Conservation (phyloP, 495 filamentous ascomycete species). For the Podospora fimiseda region DNA sequence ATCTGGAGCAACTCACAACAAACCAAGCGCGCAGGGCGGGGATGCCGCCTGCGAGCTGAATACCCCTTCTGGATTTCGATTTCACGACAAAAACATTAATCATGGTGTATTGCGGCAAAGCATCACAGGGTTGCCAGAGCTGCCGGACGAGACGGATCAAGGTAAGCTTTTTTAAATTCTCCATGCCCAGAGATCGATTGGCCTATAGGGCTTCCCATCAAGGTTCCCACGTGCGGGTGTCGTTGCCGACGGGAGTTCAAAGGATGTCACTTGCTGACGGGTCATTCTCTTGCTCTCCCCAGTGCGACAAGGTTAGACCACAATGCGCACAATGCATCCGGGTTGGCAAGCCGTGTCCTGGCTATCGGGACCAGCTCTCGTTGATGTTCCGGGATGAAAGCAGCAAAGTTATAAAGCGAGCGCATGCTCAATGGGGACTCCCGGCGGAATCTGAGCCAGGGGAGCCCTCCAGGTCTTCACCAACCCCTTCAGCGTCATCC, state of each 20-base stretch:
- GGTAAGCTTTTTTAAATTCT: conserved; percentile 29
- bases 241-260: conserved; percentile 18
- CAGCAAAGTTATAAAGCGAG: conserved; percentile 58
- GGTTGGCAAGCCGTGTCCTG: conserved; percentile 53
- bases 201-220: not conserved
- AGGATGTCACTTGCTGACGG: not conserved
- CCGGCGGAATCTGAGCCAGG: conserved; percentile 10
- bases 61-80: conserved; percentile 8
- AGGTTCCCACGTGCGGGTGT: not conserved
- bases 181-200: not conserved
- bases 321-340: conserved; percentile 61
- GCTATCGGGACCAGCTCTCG: conserved; percentile 61
- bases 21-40: conserved; percentile 8
- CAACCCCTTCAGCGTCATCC: conserved; percentile 12
- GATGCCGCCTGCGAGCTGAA: conserved; percentile 13
- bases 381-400: conserved; percentile 71
- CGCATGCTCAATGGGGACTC: conserved; percentile 48
- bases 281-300: not conserved
- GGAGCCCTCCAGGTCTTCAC: conserved; percentile 26
- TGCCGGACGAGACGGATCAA: conserved; percentile 63
- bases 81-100: conserved; percentile 2
- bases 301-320: conserved; percentile 62
- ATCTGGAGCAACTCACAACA: conserved; percentile 7
- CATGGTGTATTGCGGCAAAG: conserved; percentile 68
- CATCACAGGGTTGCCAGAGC: conserved; percentile 59